Conservation (phyloP, 768 basidiomycete genomes). For the Lyophyllum decastes region DNA sequence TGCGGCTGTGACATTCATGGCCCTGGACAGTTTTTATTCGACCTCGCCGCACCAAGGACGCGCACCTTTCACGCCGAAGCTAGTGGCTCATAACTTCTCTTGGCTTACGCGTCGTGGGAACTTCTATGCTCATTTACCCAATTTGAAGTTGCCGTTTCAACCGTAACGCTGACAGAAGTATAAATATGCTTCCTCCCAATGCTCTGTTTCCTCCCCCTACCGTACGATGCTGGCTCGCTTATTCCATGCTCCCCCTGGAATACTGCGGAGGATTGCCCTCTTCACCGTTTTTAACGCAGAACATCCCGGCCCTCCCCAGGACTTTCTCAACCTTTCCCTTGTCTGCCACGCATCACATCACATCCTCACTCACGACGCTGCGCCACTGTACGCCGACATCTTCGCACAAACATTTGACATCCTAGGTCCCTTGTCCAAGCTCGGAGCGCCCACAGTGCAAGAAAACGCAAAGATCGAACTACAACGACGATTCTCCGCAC, state of each 20-base stretch:
- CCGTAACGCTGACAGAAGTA: constrained; percentile 5
- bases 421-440: constrained; percentile 39
- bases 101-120: constrained; percentile 20
- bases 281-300: constrained; percentile 27
- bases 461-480: constrained; percentile 45
- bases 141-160: constrained; percentile 24
- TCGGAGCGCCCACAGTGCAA: constrained; percentile 27
- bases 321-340: constrained; percentile 30
- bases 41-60: background rate
- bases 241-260: constrained; percentile 30
- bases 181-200: constrained; percentile 18
- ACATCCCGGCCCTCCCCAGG: constrained; percentile 32
- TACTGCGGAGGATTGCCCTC: constrained; percentile 36
- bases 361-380: constrained; percentile 24
- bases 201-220: constrained; percentile 12
- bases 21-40: constrained; percentile 4
- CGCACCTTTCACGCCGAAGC: background rate
- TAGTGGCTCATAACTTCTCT: constrained; percentile 7
- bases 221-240: constrained; percentile 31
- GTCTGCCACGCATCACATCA: constrained; percentile 33
- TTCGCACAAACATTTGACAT: constrained; percentile 54
- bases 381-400: constrained; percentile 35
- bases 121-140: constrained; percentile 4
- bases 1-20: constrained; percentile 1
- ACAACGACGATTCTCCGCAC: constrained; percentile 40